Conservation (phyloP, 1,284 basidiomycete genomes). For the Boletus hoseneyae region DNA sequence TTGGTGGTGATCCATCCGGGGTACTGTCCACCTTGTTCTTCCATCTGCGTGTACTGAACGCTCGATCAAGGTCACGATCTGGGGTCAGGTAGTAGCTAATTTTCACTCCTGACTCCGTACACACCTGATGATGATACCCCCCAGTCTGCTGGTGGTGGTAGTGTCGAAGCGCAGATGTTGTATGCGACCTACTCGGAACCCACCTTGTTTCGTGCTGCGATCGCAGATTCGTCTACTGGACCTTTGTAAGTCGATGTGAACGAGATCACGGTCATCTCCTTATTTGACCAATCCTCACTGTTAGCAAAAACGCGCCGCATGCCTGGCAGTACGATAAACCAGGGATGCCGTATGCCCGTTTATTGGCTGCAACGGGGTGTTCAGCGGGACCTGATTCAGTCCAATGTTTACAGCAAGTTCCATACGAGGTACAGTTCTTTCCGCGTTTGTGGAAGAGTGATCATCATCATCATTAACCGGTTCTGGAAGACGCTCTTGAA, state of each 20-base stretch:
- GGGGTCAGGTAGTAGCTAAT: constrained; percentile 20
- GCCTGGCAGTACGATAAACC: constrained; percentile 52
- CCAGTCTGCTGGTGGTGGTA: constrained; percentile 22
- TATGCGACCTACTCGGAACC: constrained; percentile 6
- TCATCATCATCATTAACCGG: background rate
- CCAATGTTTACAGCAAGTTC: constrained; percentile 28
- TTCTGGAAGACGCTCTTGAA: constrained; percentile 15
- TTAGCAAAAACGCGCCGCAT: constrained; percentile 53
- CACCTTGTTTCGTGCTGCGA: constrained; percentile 20
- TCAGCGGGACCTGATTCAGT: constrained; percentile 40
- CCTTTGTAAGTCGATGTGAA: constrained; percentile 15
- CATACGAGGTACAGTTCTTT: constrained; percentile 15
- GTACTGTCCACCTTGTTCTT: constrained; percentile 25
- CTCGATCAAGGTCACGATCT: constrained; percentile 17
- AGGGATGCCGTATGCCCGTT: constrained; percentile 49
- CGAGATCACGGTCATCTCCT: background rate
- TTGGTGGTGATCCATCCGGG: constrained; percentile 63
- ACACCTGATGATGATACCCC: background rate
- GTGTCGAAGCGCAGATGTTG: constrained; percentile 18
- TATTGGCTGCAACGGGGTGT: constrained; percentile 48
- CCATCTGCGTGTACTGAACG: background rate
- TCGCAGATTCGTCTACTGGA: constrained; percentile 23
- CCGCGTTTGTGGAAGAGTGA: background rate
- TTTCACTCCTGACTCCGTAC: background rate
- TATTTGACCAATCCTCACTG: background rate